These are phyloP conservation scores for Pichia pseudocactophila DNA, from an alignment of 805 yeast species.

Conservation along the genomic window DNA sequence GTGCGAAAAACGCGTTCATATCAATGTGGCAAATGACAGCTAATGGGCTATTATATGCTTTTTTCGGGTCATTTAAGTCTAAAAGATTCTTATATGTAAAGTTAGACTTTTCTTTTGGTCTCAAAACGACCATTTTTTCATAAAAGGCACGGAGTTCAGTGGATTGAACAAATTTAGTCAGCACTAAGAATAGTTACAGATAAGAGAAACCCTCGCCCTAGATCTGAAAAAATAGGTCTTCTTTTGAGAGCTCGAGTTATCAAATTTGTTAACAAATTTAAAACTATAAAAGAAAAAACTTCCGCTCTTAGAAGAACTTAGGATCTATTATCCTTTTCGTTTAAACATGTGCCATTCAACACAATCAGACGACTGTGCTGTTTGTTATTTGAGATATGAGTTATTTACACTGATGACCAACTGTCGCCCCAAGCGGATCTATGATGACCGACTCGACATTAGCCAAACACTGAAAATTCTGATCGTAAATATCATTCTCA, in stretches of 20 bases:
- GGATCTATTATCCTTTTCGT: neutral
- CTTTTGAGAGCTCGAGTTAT: too few species aligned
- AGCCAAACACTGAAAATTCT: constrained; percentile 65
- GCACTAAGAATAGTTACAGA: neutral
- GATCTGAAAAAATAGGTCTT: too few species aligned
- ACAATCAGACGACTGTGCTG: neutral
- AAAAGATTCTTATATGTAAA: constrained; percentile 43
- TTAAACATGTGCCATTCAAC: neutral
- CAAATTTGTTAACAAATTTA: too few species aligned
- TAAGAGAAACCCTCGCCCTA: too few species aligned
- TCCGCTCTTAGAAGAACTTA: neutral
- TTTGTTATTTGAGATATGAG: too few species aligned
- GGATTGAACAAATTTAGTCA: neutral
- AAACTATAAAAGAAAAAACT: neutral
- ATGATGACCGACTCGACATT: constrained; percentile 61
- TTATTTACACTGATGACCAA: constrained; percentile 43
- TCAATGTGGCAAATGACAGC: constrained; percentile 82
- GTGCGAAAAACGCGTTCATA: constrained; percentile 93
- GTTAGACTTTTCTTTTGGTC: constrained; percentile 26
- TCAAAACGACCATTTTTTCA: constrained; percentile 1
- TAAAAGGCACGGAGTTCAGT: too few species aligned
- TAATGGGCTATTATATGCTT: constrained; percentile 55
- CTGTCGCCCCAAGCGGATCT: constrained; percentile 70
- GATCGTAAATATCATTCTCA: constrained; percentile 22
- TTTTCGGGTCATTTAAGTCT: constrained; percentile 36